These are phyloP conservation scores for Lasiodiplodia gonubiensis DNA, from an alignment of 2,329 filamentous ascomycete genomes.

Conservation along the genomic window DNA sequence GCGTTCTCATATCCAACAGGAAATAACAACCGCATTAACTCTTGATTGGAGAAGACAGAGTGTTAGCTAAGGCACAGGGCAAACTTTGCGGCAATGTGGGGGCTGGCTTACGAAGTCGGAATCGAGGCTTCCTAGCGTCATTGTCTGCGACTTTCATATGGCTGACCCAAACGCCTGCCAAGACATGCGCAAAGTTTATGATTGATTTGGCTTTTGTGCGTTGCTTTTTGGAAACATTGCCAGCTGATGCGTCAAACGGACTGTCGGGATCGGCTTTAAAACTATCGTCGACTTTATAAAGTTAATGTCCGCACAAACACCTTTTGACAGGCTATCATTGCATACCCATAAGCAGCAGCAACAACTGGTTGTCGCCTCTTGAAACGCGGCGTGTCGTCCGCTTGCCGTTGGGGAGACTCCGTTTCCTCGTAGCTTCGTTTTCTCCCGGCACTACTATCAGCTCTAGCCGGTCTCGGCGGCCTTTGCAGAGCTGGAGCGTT, in stretches of 20 bases:
- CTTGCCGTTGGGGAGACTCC: slow-evolving; percentile 39
- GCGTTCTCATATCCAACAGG: slow-evolving; percentile 11
- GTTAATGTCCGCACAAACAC: background rate
- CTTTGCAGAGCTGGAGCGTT: slow-evolving; percentile 31
- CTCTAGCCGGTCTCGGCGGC: slow-evolving; percentile 37
- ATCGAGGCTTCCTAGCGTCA: background rate
- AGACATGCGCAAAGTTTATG: background rate
- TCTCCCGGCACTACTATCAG: slow-evolving; percentile 41
- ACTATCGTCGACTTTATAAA: slow-evolving; percentile 20
- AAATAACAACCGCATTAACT: background rate
- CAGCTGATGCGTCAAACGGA: background rate
- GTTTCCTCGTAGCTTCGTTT: slow-evolving; percentile 47
- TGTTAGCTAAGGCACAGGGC: background rate
- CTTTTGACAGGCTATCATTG: background rate
- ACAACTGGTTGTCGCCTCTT: slow-evolving; percentile 44
- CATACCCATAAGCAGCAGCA: slow-evolving; percentile 44
- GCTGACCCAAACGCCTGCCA: background rate
- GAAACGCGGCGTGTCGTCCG: slow-evolving; percentile 43
- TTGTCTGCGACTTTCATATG: background rate
- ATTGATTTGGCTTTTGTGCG: background rate
- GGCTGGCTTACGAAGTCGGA: background rate
- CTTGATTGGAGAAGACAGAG: background rate
- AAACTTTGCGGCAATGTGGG: background rate
- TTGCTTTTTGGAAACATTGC: background rate
- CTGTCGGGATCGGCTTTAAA: background rate